A percentile compares a stretch with the other conserved stretches of the same genome.
Conservation (phyloP, 768 basidiomycete genomes). For the Lactarius quietus region DNA sequence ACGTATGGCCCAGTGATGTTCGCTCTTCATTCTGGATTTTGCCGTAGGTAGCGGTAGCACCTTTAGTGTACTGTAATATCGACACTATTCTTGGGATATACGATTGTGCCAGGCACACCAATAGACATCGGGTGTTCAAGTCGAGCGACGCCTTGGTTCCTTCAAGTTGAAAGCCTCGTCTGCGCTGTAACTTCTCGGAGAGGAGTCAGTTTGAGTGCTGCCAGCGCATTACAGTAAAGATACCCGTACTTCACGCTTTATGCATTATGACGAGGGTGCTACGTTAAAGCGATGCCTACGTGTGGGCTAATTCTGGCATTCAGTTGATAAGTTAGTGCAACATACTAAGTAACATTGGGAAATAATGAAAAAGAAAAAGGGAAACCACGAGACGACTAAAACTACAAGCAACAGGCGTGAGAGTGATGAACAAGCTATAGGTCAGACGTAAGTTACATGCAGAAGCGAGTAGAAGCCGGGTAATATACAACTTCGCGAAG, state of each 20-base stretch:
- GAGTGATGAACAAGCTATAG: constrained; percentile 3
- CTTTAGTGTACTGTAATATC: background rate
- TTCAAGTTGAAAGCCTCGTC: background rate
- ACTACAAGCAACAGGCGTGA: constrained; percentile 6
- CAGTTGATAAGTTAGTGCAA: background rate
- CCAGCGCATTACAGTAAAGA: too few relatives aligned
- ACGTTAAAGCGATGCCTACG: too few relatives aligned
- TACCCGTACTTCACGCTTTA: background rate
- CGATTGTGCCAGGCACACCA: background rate
- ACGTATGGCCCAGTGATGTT: too few relatives aligned
- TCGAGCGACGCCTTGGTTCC: background rate
- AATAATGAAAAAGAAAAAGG: background rate
- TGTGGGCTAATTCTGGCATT: background rate
- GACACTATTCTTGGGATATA: background rate
- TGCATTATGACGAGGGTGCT: too few relatives aligned
- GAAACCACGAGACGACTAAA: constrained; percentile 4
- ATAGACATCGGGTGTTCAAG: background rate
- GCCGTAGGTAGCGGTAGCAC: background rate
- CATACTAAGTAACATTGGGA: background rate
- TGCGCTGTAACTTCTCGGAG: background rate
- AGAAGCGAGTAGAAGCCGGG: background rate
- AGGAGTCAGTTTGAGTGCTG: background rate
- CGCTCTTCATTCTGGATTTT: background rate
- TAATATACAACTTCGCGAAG: constrained; percentile 17
- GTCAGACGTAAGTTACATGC: constrained; percentile 9